Base-by-base conservation (phyloP, 306 rosid species). In the Cicer arietinum region DNA sequence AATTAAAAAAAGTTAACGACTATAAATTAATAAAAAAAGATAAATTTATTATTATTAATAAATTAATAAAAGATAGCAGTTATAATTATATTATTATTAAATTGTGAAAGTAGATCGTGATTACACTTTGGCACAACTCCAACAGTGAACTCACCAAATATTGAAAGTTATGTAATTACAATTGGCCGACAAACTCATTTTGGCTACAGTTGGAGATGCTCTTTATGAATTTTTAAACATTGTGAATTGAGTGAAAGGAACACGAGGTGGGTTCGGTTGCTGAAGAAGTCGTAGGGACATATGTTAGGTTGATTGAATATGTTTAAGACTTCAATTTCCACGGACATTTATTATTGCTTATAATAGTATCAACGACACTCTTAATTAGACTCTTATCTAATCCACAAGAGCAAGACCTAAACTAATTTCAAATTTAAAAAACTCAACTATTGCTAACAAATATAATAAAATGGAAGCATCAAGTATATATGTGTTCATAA, bases 241-340 rank as follows among this genome's bases (percentile, higher is more conserved):
- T 17, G 22, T 54, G 0, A 1, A 17, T 54, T 20, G 74, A 45
- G 44, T 10, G 45, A 67, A 42, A 35, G 80, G 41, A 76, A 65
- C 57, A 67, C 67, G 67, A 3, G 50, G 25, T 67, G 51, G 69
- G 80, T 67, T 76, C 48, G 67, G 74, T 76, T 51, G 74, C 22
- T 54, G 20, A 52, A 69, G 61, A 68, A 45, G 9, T 68, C 58
- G 76, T 69, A 77, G 76, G 76, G 18, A 58, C 39, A 77, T 68
- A 48, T 69, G 76, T 59, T 77, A 30, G 71, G 44, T 77, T 77
- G 70, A 77, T 69, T 69, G 46, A 67, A 77, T 51, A 8, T 12
- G 37, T 16, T 51, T 35, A 61, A 59, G 12, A 61, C 47, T 25
- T 25, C 48, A 7, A 50, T 41, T 63, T 5, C 10, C 74, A 30